These are phyloP conservation scores for Parachaetomium inaequale DNA, from an alignment of 495 filamentous ascomycete genomes.

Conservation along the genomic window DNA sequence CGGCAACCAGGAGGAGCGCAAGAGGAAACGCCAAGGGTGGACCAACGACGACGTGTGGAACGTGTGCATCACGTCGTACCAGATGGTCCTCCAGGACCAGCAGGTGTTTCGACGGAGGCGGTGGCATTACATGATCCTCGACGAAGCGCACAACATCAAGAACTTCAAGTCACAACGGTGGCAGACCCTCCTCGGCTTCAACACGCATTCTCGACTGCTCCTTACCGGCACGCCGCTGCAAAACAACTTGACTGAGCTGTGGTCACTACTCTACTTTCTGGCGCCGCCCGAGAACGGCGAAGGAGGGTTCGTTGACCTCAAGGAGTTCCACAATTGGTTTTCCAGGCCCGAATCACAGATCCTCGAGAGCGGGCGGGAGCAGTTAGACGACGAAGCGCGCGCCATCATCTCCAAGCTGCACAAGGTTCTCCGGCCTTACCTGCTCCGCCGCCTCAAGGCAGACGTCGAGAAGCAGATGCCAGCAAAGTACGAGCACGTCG, in stretches of 20 bases:
- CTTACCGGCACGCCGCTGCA: conserved; percentile 95
- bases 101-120: conserved; percentile 86
- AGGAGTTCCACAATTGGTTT: conserved; percentile 93
- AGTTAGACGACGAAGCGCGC: conserved; percentile 88
- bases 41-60: conserved; percentile 88
- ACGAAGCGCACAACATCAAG: conserved; percentile 99
- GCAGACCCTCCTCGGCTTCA: conserved; percentile 90
- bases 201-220: conserved; percentile 79
- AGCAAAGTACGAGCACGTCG: conserved; percentile 93
- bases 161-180: conserved; percentile 97
- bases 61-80: conserved; percentile 95
- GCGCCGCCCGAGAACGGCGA: conserved; percentile 86
- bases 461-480: conserved; percentile 99
- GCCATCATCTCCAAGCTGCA: conserved; percentile 88
- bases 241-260: conserved; percentile 94
- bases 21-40: conserved; percentile 87
- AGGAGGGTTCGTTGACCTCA: conserved; percentile 81
- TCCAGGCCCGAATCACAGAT: conserved; percentile 91
- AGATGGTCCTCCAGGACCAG: conserved; percentile 89
- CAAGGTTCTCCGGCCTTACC: conserved; percentile 85
- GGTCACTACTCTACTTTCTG: conserved; percentile 95
- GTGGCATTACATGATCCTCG: conserved; percentile 98
- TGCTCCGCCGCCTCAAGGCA: conserved; percentile 88
- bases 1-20: conserved; percentile 86
- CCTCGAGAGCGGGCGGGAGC: conserved; percentile 85